These are phyloP conservation scores for Aspergillus sclerotioniger DNA, from an alignment of 495 filamentous ascomycete species.

Conservation along the genomic window DNA sequence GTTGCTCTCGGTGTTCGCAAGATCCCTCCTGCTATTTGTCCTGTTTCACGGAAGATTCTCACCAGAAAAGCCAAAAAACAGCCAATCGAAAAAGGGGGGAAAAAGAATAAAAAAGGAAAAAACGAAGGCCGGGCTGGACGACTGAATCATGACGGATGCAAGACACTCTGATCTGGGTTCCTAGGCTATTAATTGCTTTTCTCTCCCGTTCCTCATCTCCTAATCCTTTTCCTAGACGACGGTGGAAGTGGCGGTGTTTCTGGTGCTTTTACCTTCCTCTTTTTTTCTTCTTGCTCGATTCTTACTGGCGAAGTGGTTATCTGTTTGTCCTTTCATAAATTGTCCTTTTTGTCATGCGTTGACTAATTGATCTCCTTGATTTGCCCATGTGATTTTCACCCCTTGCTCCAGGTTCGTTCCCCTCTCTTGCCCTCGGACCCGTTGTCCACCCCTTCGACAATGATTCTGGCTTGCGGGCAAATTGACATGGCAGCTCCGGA, in stretches of 20 bases:
- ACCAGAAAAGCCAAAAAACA: constrained; percentile 10
- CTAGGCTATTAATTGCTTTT: constrained; percentile 29
- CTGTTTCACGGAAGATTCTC: constrained; percentile 17
- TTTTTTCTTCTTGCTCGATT: constrained; percentile 25
- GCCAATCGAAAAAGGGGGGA: constrained; percentile 14
- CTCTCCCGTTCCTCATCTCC: constrained; percentile 30
- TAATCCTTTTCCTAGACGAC: constrained; percentile 41
- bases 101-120: constrained; percentile 24
- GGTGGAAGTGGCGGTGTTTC: constrained; percentile 48
- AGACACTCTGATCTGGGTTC: constrained; percentile 34
- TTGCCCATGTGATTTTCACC: constrained; percentile 18
- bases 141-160: constrained; percentile 35
- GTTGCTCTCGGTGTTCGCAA: constrained; percentile 17
- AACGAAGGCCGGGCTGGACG: constrained; percentile 23
- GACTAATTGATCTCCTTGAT: constrained; percentile 18
- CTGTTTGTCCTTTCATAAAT: constrained; percentile 22
- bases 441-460: constrained; percentile 10
- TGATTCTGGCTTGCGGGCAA: constrained; percentile 19
- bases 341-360: constrained; percentile 22
- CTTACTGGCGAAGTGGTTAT: constrained; percentile 29
- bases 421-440: constrained; percentile 6
- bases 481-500: constrained; percentile 18
- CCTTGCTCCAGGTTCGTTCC: constrained; percentile 15
- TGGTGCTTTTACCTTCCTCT: constrained; percentile 38
- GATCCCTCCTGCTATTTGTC: constrained; percentile 17